Evolutionary conservation across 768 basidiomycete species (phyloP), one percentile per base, ranked within the genome.

Genomic region (Suillus subluteus): DNA sequence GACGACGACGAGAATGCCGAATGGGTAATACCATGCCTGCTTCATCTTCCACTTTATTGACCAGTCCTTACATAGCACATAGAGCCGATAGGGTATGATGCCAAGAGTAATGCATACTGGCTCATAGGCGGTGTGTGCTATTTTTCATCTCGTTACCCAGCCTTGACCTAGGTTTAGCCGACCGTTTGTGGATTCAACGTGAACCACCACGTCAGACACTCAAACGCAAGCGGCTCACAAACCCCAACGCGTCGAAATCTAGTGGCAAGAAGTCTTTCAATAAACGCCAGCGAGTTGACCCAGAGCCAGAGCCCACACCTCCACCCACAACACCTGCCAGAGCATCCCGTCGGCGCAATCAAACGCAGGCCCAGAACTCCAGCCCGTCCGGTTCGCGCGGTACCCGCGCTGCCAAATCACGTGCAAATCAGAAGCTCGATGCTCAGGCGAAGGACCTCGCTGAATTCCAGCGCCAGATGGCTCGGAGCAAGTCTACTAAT

Each of bases 121-220:
- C 77, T 94, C 30, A 91, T 96, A 68, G 94, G 94, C 52, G 84
- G 91, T 91, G 78, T 44, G 84, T 80, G 43, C 9, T 26, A 41
- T 23, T 41, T 61, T 43, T 16, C 21, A 59, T 52, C n/a, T 61
- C 56, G 43, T 37, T 30, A 30, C 13, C 55, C 23, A 38, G 35
- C 16, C 61, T 54, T 62, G 32, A 64, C 37, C 52, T 63, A 58
- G 56, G n/a, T 44, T 55, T 65, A 93, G 92, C 87, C 64, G 90
- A 94, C 72, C 89, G 94, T 30, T 82, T 96, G 30, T 96, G 94
- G 94, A 87, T 94, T 54, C 94, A 95, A 73, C 90, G 91, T n/a
- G 79, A 82, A 38, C 84, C 81, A 13, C 89, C 87, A 2, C 87
- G 82, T 72, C 80, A 81, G 58, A 74, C 67, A 16, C 68, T 79